Conservation (phyloP, 1,284 basidiomycete species). For the Ceratobasidium sp. region DNA sequence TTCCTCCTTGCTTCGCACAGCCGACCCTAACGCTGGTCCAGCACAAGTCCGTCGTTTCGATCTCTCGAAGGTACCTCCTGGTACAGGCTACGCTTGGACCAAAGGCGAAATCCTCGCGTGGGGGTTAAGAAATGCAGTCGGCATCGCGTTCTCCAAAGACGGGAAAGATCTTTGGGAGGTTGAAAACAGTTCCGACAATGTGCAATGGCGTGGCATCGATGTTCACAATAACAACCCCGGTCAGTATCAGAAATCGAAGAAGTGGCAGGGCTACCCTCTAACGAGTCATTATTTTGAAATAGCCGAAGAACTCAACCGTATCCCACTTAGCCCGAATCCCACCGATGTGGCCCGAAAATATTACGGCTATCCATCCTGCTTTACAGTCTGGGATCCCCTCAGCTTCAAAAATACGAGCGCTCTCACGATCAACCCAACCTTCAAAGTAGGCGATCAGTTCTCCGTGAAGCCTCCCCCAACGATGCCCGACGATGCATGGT, state of each 20-base stretch:
- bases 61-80: constrained; percentile 3
- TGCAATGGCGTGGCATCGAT: constrained; percentile 24
- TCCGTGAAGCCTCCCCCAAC: background rate
- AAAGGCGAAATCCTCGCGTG: constrained; percentile 59
- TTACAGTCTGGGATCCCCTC: constrained; percentile 25
- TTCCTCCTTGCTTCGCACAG: background rate
- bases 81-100: constrained; percentile 52
- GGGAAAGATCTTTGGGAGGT: constrained; percentile 57
- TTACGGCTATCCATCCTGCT: constrained; percentile 43
- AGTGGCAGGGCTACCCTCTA: background rate
- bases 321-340: background rate
- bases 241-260: background rate
- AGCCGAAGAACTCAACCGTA: constrained; percentile 41
- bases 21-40: constrained; percentile 55
- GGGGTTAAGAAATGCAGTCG: constrained; percentile 63
- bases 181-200: constrained; percentile 59
- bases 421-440: background rate
- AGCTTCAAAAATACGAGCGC: background rate
- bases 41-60: constrained; percentile 59
- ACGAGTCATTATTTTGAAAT: background rate
- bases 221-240: constrained; percentile 41
- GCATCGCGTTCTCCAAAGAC: constrained; percentile 57
- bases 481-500: constrained; percentile 29
- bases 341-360: background rate
- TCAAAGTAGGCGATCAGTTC: constrained; percentile 42